These are phyloP conservation scores for Cordyceps sp. DNA, from an alignment of 2,329 filamentous ascomycete genomes.

Conservation along the genomic window DNA sequence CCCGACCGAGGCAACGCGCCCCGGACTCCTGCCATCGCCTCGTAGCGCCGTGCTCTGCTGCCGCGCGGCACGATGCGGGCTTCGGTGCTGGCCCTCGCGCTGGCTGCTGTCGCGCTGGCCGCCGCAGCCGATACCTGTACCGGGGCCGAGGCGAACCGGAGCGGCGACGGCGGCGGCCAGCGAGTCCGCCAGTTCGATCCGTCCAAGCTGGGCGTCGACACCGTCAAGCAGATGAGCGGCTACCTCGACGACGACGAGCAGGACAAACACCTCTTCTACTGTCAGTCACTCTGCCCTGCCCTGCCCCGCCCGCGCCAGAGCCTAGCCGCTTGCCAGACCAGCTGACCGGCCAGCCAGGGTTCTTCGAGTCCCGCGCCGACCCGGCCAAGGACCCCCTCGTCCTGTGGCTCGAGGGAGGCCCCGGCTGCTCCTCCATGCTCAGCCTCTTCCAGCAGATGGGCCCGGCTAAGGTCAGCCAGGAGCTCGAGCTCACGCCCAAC, in stretches of 20 bases:
- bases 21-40: too few species aligned
- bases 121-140: too few species aligned
- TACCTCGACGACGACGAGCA: neutral
- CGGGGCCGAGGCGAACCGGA: too few species aligned
- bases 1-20: too few species aligned
- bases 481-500: constrained; percentile 70
- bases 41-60: too few species aligned
- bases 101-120: too few species aligned
- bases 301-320: neutral
- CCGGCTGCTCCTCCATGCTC: constrained; percentile 87
- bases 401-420: constrained; percentile 86
- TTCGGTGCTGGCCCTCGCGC: too few species aligned
- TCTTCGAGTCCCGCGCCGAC: constrained; percentile 96
- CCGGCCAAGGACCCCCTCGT: constrained; percentile 91
- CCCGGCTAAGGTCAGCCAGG: constrained; percentile 67
- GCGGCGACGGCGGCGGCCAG: too few species aligned
- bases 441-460: constrained; percentile 95
- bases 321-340: neutral
- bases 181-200: neutral
- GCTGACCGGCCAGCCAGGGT: constrained; percentile 44
- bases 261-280: neutral
- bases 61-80: too few species aligned
- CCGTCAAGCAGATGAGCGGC: neutral
- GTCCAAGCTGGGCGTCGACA: neutral
- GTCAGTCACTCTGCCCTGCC: neutral